Evolutionary conservation across 2,329 filamentous ascomycete genomes (phyloP).

Genomic region (Monosporascus sp.): DNA sequence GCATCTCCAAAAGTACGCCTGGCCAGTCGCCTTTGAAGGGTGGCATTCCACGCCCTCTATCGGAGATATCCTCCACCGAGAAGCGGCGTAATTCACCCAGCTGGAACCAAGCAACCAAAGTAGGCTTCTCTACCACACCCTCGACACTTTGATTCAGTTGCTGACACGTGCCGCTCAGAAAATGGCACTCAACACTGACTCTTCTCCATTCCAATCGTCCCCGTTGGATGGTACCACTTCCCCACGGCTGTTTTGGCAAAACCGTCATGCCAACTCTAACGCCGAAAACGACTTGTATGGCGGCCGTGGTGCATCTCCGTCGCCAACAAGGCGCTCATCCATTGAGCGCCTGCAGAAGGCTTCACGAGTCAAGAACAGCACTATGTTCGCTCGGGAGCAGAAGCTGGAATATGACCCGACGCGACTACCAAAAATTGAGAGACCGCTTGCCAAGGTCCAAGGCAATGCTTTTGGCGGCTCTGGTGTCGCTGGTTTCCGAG

Average conservation of each 20-base stretch:
- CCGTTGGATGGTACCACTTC: slow-evolving; percentile 65
- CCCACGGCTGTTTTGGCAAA: slow-evolving; percentile 88
- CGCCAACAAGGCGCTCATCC: slow-evolving; percentile 76
- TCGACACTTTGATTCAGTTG: slow-evolving; percentile 6
- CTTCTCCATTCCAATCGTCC: slow-evolving; percentile 81
- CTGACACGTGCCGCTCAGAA: slow-evolving; percentile 47
- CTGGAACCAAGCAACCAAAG: slow-evolving; percentile 73
- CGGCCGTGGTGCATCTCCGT: slow-evolving; percentile 56
- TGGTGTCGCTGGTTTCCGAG: slow-evolving; percentile 47
- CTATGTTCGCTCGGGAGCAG: slow-evolving; percentile 88
- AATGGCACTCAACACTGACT: slow-evolving; percentile 64
- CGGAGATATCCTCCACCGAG: slow-evolving; percentile 83
- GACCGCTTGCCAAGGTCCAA: slow-evolving; percentile 73
- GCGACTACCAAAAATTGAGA: slow-evolving; percentile 70
- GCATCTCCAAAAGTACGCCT: slow-evolving; percentile 67
- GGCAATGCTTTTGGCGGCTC: slow-evolving; percentile 63
- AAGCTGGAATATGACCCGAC: slow-evolving; percentile 89
- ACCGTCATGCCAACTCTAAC: slow-evolving; percentile 59
- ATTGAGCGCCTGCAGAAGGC: slow-evolving; percentile 94
- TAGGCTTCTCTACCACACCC: slow-evolving; percentile 35
- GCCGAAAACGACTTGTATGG: slow-evolving; percentile 66
- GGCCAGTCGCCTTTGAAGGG: slow-evolving; percentile 58
- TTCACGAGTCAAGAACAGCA: slow-evolving; percentile 96
- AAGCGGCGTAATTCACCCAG: slow-evolving; percentile 87
- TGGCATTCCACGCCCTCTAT: slow-evolving; percentile 67